Evolutionary conservation across 306 rosid genomes (phyloP).

Genomic region (Trifolium subterraneum): DNA sequence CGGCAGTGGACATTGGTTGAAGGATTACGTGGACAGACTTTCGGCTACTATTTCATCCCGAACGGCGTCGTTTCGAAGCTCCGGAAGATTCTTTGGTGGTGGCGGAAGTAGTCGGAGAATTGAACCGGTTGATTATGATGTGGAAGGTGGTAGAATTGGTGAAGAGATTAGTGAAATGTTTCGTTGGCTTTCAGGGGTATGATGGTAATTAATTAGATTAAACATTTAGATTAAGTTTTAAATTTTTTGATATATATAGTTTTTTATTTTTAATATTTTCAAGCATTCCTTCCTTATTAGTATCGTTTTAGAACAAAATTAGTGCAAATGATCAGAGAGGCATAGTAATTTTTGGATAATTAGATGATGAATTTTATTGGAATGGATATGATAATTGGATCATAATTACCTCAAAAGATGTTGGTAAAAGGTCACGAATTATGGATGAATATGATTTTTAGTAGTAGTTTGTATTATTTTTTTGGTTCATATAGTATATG

Average conservation of each 20-base stretch:
- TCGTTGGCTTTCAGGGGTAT: slow-evolving; percentile 96
- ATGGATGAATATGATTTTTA: not conserved
- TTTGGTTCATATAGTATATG: too few relatives aligned
- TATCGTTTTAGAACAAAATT: slow-evolving; percentile 1
- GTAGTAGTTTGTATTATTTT: too few relatives aligned
- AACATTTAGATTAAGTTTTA: slow-evolving; percentile 10
- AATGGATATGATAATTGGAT: slow-evolving; percentile 5
- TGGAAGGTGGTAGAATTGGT: slow-evolving; percentile 69
- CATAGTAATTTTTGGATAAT: slow-evolving; percentile 1
- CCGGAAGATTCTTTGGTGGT: slow-evolving; percentile 66
- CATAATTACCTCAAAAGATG: slow-evolving; percentile 7
- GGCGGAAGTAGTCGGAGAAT: slow-evolving; percentile 79
- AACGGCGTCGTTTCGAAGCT: slow-evolving; percentile 77
- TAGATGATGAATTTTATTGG: not conserved
- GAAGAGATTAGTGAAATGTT: slow-evolving; percentile 83
- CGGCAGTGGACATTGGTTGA: slow-evolving; percentile 74
- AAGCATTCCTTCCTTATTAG: slow-evolving; percentile 3
- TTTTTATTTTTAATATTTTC: not conserved
- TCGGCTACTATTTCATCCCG: slow-evolving; percentile 75
- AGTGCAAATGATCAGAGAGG: not conserved
- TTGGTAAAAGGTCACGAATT: not conserved
- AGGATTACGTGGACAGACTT: slow-evolving; percentile 74
- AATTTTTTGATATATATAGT: slow-evolving; percentile 19
- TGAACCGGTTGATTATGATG: slow-evolving; percentile 65
- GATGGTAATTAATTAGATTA: slow-evolving; percentile 48